Evolutionary conservation across 2,329 filamentous ascomycete genomes (phyloP).

Genomic region (Colletotrichum tofieldiae): DNA sequence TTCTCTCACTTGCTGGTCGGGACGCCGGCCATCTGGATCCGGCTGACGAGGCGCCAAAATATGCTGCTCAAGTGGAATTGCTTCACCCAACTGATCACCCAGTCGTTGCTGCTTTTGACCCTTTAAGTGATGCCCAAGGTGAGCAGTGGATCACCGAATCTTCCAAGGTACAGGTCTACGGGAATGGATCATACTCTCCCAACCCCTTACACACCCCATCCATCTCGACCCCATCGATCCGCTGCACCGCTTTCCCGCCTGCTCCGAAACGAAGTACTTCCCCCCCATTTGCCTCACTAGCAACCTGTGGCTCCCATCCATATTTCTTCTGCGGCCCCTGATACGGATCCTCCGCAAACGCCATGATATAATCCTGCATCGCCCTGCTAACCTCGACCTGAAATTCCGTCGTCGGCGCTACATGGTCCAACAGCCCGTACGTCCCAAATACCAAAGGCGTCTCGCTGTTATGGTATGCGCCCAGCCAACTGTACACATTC

Average conservation of each 20-base stretch:
- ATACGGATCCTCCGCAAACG: conserved; percentile 48
- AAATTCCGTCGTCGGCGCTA: conserved; percentile 47
- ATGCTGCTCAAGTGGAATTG: too few relatives aligned
- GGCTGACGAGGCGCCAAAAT: too few relatives aligned
- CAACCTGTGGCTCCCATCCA: conserved; percentile 43
- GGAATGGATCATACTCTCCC: conserved; percentile 40
- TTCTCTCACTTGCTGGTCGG: too few relatives aligned
- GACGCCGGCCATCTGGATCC: too few relatives aligned
- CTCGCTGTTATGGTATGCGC: conserved; percentile 59
- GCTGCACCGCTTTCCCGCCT: conserved; percentile 43
- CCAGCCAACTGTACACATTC: conserved; percentile 56
- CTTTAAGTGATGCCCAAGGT: too few relatives aligned
- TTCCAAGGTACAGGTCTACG: conserved; percentile 2
- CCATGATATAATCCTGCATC: conserved; percentile 50
- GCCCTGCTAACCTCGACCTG: conserved; percentile 46
- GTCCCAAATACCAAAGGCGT: conserved; percentile 58
- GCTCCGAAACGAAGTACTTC: conserved; percentile 38
- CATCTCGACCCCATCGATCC: conserved; percentile 42
- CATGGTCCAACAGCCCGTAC: conserved; percentile 47
- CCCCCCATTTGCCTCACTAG: conserved; percentile 45
- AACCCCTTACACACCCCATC: conserved; percentile 40
- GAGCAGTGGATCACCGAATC: too few relatives aligned
- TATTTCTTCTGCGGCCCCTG: conserved; percentile 45
- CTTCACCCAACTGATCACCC: too few relatives aligned
- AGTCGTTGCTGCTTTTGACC: too few relatives aligned